Evolutionary conservation across 371 early-diverging fungal genomes (phyloP).

Genomic region (Mortierella sp.): DNA sequence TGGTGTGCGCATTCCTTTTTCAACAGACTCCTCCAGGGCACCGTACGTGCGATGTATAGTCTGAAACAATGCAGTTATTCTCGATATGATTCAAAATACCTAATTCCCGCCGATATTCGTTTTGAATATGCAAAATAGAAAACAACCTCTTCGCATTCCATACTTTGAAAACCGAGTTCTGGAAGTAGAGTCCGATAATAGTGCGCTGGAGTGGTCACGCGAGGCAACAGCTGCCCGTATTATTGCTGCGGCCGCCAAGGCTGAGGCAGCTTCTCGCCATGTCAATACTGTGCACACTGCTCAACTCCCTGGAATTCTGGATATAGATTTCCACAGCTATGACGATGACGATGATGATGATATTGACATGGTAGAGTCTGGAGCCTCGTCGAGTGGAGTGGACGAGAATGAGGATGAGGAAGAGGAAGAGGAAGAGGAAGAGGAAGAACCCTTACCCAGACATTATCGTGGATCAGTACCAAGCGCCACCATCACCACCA

Average conservation of each 20-base stretch:
- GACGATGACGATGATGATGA: conserved; percentile 19
- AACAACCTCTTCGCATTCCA: conserved; percentile 44
- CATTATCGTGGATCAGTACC: not conserved
- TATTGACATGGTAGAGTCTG: conserved; percentile 31
- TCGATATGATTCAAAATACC: not conserved
- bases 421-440: conserved; percentile 10
- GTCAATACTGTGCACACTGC: conserved; percentile 44
- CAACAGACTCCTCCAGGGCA: not conserved
- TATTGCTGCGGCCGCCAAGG: conserved; percentile 26
- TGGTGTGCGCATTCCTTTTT: conserved; percentile 38
- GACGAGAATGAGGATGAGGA: conserved; percentile 12
- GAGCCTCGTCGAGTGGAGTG: conserved; percentile 8
- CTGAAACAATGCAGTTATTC: no score
- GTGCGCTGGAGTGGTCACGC: conserved; percentile 39
- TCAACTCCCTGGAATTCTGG: conserved; percentile 13
- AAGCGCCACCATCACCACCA: not conserved
- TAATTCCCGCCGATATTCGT: not conserved
- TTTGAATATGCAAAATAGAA: conserved; percentile 11
- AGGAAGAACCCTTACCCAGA: not conserved
- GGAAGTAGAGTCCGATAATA: conserved; percentile 32
- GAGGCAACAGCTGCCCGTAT: conserved; percentile 28
- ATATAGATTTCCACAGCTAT: conserved; percentile 7
- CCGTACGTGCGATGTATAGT: conserved; percentile 24
- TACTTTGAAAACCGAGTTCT: conserved; percentile 49
- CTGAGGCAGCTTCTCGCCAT: conserved; percentile 6